Evolutionary conservation across 2,329 filamentous ascomycete genomes (phyloP).

Genomic region (Biscogniauxia sp.): DNA sequence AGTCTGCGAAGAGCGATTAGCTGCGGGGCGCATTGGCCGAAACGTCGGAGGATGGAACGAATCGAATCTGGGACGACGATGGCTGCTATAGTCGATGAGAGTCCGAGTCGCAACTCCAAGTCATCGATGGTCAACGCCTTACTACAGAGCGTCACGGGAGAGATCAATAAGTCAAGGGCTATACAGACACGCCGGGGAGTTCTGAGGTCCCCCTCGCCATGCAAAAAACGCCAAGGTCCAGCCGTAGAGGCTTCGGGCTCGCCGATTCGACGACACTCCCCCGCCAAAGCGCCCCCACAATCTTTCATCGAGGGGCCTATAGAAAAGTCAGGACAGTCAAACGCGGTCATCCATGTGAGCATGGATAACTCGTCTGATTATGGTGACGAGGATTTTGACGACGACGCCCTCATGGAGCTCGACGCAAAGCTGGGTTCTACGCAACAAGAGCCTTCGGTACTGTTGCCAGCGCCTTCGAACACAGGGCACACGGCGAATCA

Average conservation of each 20-base stretch:
- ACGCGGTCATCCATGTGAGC: not conserved
- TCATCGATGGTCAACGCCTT: conserved; percentile 60
- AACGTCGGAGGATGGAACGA: conserved; percentile 60
- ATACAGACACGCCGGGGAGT: conserved; percentile 30
- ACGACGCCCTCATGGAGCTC: conserved; percentile 56
- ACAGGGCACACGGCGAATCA: conserved; percentile 17
- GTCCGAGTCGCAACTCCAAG: conserved; percentile 51
- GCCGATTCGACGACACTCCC: conserved; percentile 18
- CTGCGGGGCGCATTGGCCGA: conserved; percentile 69
- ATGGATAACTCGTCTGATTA: conserved; percentile 44
- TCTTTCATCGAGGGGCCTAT: conserved; percentile 5
- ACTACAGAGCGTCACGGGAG: conserved; percentile 62
- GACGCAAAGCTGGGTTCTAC: conserved; percentile 39
- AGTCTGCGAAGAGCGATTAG: conserved; percentile 64
- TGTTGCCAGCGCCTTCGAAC: conserved; percentile 12
- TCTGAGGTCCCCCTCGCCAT: conserved; percentile 44
- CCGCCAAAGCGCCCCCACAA: conserved; percentile 18
- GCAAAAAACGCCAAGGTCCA: conserved; percentile 34
- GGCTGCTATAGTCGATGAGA: conserved; percentile 34
- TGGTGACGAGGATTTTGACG: conserved; percentile 57
- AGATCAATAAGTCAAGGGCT: conserved; percentile 44
- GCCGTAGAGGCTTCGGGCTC: conserved; percentile 12
- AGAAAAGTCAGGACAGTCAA: conserved; percentile 2
- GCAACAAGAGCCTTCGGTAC: conserved; percentile 13
- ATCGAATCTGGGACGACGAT: conserved; percentile 37